A percentile compares a stretch with the other conserved stretches of the same genome.
Evolutionary conservation across 2,329 filamentous ascomycete species (phyloP).

Genomic region (Akanthomyces muscarius): DNA sequence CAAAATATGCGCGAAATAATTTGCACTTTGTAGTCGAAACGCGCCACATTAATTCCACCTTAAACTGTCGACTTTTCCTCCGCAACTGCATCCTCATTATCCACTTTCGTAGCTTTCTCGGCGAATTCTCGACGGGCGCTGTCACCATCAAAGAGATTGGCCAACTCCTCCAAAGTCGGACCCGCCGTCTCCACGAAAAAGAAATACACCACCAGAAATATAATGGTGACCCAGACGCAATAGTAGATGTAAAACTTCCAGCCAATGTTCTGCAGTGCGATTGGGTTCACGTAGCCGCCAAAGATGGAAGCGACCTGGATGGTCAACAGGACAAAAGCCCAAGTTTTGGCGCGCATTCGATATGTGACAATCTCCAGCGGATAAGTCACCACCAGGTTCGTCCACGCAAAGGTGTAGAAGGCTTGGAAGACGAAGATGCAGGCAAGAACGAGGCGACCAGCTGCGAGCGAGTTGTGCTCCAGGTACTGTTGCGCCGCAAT

Average conservation of each 20-base stretch:
- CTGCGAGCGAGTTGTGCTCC: slow-evolving; percentile 28
- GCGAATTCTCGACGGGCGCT: slow-evolving; percentile 15
- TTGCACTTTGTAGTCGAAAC: not conserved
- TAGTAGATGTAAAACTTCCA: slow-evolving; percentile 42
- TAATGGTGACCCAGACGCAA: slow-evolving; percentile 36
- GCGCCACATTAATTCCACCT: not conserved
- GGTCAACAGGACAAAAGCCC: slow-evolving; percentile 37
- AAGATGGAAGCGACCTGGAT: slow-evolving; percentile 38
- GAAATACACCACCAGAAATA: slow-evolving; percentile 37
- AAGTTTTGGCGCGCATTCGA: slow-evolving; percentile 40
- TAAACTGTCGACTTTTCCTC: slow-evolving; percentile 13
- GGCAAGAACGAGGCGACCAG: slow-evolving; percentile 34
- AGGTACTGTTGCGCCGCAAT: slow-evolving; percentile 36
- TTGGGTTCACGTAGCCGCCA: slow-evolving; percentile 37
- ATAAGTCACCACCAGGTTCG: slow-evolving; percentile 40
- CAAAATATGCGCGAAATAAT: not conserved
- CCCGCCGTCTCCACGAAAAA: slow-evolving; percentile 38
- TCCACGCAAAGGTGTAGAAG: slow-evolving; percentile 42
- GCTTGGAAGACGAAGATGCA: slow-evolving; percentile 41
- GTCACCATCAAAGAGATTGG: slow-evolving; percentile 25
- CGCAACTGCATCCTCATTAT: slow-evolving; percentile 15
- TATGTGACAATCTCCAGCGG: slow-evolving; percentile 40
- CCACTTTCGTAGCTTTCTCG: slow-evolving; percentile 19
- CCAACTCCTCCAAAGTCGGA: slow-evolving; percentile 33
- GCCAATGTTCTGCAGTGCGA: slow-evolving; percentile 34